Evolutionary conservation across 495 filamentous ascomycete genomes (phyloP).

Genomic region (Aspergillus sparsus): DNA sequence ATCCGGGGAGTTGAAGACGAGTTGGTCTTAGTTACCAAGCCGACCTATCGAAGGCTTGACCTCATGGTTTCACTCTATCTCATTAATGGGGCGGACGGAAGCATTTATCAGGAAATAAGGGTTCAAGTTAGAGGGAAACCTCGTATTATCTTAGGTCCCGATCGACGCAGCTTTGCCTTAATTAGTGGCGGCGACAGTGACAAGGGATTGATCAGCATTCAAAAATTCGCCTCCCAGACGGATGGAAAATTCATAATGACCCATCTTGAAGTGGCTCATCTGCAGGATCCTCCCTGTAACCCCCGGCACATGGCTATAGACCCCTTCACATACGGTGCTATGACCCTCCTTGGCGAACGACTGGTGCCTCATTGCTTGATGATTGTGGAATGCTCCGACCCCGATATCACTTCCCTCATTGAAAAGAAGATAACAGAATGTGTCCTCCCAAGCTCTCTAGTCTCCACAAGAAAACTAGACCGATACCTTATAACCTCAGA

Average conservation of each 20-base stretch:
- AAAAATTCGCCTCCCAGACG: background rate
- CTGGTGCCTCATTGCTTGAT: background rate
- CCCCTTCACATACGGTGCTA: background rate
- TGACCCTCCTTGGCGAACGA: background rate
- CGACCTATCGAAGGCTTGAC: background rate
- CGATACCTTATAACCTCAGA: background rate
- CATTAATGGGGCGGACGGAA: background rate
- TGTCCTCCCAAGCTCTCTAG: background rate
- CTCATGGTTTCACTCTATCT: background rate
- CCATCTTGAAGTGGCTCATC: background rate
- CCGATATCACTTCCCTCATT: background rate
- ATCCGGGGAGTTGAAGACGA: background rate
- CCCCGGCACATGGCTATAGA: background rate
- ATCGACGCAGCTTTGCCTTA: background rate
- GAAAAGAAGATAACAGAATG: background rate
- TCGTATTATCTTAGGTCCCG: background rate
- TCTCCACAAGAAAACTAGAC: background rate
- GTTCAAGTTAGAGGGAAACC: background rate
- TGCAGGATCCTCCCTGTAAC: background rate
- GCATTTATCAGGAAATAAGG: background rate
- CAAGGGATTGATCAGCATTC: background rate
- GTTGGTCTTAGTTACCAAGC: background rate
- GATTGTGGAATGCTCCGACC: background rate
- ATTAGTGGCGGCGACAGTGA: background rate
- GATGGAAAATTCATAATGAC: background rate